Conservation (phyloP, 768 basidiomycete genomes). For the Dentipellis fragilis region DNA sequence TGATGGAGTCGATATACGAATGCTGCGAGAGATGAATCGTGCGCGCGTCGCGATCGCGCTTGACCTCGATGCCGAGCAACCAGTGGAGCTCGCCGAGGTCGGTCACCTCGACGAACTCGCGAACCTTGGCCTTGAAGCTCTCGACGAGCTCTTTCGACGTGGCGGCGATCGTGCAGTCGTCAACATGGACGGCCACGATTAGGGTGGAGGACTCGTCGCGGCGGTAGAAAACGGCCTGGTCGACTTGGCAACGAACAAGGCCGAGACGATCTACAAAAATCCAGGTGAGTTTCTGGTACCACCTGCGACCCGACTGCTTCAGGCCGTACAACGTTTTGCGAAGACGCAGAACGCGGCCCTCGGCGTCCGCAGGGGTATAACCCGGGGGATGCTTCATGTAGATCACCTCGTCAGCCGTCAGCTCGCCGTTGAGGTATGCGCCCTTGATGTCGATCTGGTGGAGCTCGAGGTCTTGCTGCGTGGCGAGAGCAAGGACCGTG, state of each 20-base stretch:
- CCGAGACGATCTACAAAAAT: constrained; percentile 2
- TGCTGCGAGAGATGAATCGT: constrained; percentile 36
- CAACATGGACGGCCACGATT: constrained; percentile 14
- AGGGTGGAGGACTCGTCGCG: not conserved
- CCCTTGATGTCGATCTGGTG: constrained; percentile 26
- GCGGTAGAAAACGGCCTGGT: constrained; percentile 12
- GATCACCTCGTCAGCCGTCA: constrained; percentile 6
- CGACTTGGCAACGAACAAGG: constrained; percentile 7
- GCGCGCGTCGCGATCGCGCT: not conserved
- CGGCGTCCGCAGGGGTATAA: not conserved
- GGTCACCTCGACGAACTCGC: not conserved
- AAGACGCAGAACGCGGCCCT: constrained; percentile 7
- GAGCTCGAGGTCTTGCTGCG: constrained; percentile 16
- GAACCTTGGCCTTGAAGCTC: not conserved
- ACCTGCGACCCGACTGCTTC: constrained; percentile 12
- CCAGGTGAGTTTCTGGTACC: constrained; percentile 9
- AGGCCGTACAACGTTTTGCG: constrained; percentile 13
- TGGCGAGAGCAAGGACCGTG: constrained; percentile 18
- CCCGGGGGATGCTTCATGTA: constrained; percentile 13
- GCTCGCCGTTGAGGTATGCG: constrained; percentile 19
- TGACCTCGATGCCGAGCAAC: constrained; percentile 19
- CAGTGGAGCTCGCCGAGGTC: not conserved
- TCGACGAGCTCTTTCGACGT: not conserved
- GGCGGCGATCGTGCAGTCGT: constrained; percentile 11
- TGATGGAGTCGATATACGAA: constrained; percentile 15